Conservation (phyloP, 441 rosid species). For the Erodium texanum region DNA sequence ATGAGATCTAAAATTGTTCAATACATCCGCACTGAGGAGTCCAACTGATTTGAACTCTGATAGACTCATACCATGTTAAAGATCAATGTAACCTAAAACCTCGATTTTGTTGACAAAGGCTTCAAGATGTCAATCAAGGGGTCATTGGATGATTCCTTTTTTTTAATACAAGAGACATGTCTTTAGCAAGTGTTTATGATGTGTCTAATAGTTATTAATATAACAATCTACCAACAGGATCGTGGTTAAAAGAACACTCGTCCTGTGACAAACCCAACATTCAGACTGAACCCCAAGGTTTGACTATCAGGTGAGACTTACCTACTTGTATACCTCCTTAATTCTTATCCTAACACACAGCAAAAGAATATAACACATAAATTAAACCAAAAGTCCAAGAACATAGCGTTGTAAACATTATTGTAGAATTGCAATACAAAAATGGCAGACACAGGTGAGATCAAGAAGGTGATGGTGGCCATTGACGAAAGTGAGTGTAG, state of each 20-base stretch:
- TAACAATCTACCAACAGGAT: too few species aligned
- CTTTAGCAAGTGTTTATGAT: background rate
- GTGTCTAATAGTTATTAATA: background rate
- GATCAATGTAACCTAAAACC: too few species aligned
- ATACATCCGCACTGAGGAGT: conserved; percentile 30
- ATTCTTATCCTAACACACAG: background rate
- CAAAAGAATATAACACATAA: background rate
- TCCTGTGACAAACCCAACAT: background rate
- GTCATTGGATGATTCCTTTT: too few species aligned
- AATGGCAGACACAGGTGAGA: conserved; percentile 23
- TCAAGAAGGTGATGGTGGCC: conserved; percentile 60
- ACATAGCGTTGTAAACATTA: background rate
- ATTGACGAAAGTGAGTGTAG: conserved; percentile 64
- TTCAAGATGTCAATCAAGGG: too few species aligned
- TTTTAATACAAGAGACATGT: background rate
- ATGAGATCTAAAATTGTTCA: conserved; percentile 57
- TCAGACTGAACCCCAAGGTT: background rate
- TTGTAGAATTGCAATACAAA: background rate
- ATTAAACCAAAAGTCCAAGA: too few species aligned
- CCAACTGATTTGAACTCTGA: conserved; percentile 27
- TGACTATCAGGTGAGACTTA: background rate
- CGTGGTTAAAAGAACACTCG: too few species aligned
- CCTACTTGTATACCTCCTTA: too few species aligned
- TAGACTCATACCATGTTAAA: too few species aligned
- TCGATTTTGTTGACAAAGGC: too few species aligned